These are phyloP conservation scores for Camellia lanceoleosa DNA, from an alignment of 148 eudicot genomes.

Conservation along the genomic window DNA sequence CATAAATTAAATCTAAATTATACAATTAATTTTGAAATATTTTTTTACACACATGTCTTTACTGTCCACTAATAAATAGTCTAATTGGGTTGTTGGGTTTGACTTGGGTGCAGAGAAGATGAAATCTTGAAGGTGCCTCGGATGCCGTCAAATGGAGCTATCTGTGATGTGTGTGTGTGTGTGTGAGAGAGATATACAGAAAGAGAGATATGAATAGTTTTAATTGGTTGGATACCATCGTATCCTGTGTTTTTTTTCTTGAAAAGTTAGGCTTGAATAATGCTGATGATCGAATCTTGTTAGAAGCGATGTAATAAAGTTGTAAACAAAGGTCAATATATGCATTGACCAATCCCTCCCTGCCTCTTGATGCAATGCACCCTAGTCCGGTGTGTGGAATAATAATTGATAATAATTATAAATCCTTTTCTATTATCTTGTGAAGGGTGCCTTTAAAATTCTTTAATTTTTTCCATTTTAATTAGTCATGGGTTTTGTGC, in stretches of 20 bases:
- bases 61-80: not conserved
- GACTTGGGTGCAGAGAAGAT: not conserved
- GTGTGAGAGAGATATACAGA: too few species aligned
- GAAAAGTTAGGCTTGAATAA: not conserved
- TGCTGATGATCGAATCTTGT: not conserved
- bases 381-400: not conserved
- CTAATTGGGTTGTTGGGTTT: not conserved
- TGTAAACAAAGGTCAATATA: not conserved
- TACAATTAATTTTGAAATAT: too few species aligned
- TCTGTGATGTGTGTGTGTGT: not conserved
- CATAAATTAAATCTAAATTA: too few species aligned
- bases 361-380: not conserved
- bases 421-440: not conserved
- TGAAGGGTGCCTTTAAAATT: not conserved
- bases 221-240: not conserved
- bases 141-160: not conserved
- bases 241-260: not conserved
- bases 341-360: not conserved
- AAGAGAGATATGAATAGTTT: too few species aligned
- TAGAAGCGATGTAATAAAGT: not conserved
- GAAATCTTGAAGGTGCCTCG: constrained; percentile 1
- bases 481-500: constrained; percentile 5
- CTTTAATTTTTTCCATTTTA: not conserved
- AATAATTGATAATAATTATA: not conserved
- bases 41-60: not conserved